A percentile compares a stretch with the other conserved stretches of the same genome.
Conservation (phyloP, 441 rosid species). For the Lepidium campestre region DNA sequence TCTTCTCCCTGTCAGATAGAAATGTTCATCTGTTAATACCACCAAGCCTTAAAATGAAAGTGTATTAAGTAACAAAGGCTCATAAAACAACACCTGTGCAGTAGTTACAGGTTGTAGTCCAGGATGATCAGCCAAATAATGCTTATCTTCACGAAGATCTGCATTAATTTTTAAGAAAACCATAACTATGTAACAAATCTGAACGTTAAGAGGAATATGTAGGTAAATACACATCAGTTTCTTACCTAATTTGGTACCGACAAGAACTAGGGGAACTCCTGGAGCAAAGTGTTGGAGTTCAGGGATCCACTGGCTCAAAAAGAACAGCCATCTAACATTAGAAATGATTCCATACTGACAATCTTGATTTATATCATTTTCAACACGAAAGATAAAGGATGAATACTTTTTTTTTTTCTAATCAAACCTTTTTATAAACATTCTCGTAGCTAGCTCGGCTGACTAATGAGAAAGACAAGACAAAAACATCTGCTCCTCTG, state of each 20-base stretch:
- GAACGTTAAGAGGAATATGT: neutral
- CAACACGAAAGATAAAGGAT: neutral
- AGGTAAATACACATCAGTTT: neutral
- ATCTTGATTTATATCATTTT: neutral
- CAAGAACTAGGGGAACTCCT: constrained; percentile 84
- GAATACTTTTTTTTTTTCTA: neutral
- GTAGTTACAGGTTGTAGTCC: constrained; percentile 90
- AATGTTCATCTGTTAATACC: neutral
- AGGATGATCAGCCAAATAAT: constrained; percentile 95
- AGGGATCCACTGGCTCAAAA: constrained; percentile 77
- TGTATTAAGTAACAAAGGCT: neutral
- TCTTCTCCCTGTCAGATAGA: constrained; percentile 78
- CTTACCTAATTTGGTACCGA: constrained; percentile 93
- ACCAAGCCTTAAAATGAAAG: constrained; percentile 3
- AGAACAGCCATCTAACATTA: constrained; percentile 22
- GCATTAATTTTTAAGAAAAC: constrained; percentile 23
- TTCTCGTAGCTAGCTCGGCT: constrained; percentile 97
- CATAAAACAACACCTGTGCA: constrained; percentile 57
- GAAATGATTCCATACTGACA: constrained; percentile 1
- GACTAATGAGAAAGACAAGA: constrained; percentile 91
- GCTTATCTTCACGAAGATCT: constrained; percentile 98
- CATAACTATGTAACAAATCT: neutral
- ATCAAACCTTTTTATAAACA: constrained; percentile 74
- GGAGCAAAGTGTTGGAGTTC: constrained; percentile 95
- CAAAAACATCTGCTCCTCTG: constrained; percentile 95